Conservation (phyloP, 2,329 filamentous ascomycete species). For the Clarireedia hainanense region DNA sequence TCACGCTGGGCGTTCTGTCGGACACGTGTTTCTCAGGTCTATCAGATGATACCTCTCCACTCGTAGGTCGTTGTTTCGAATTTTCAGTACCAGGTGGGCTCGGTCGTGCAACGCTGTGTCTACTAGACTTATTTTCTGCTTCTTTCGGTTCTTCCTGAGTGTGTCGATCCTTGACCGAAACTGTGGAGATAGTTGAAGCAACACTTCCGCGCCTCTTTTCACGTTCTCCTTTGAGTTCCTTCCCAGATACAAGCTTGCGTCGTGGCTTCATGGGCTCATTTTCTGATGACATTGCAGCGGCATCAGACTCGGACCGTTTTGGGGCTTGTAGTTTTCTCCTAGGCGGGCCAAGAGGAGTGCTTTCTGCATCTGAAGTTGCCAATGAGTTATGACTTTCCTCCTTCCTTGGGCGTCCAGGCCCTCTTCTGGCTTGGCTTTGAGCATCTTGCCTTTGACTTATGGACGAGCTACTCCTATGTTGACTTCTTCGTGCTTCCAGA, state of each 20-base stretch:
- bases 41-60: conserved; percentile 15
- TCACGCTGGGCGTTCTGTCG: conserved; percentile 52
- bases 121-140: conserved; percentile 39
- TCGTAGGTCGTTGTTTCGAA: conserved; percentile 10
- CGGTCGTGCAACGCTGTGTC: conserved; percentile 16
- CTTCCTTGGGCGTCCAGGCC: conserved; percentile 46
- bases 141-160: conserved; percentile 37
- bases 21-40: conserved; percentile 21
- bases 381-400: conserved; percentile 30
- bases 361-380: conserved; percentile 23
- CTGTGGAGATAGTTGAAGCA: conserved; percentile 46
- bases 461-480: conserved; percentile 15
- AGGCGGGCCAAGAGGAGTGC: conserved; percentile 28
- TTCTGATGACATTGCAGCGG: conserved; percentile 36
- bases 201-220: conserved; percentile 49
- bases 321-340: conserved; percentile 41
- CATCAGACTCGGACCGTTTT: conserved; percentile 48
- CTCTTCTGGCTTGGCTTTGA: conserved; percentile 30
- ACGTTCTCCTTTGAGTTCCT: conserved; percentile 49
- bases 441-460: conserved; percentile 17
- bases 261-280: conserved; percentile 49
- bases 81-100: conserved; percentile 1
- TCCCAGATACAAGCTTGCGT: conserved; percentile 55
- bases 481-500: conserved; percentile 15
- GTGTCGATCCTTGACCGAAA: conserved; percentile 41